Conservation (phyloP, 257 asterid species). For the Przewalskia tangutica region DNA sequence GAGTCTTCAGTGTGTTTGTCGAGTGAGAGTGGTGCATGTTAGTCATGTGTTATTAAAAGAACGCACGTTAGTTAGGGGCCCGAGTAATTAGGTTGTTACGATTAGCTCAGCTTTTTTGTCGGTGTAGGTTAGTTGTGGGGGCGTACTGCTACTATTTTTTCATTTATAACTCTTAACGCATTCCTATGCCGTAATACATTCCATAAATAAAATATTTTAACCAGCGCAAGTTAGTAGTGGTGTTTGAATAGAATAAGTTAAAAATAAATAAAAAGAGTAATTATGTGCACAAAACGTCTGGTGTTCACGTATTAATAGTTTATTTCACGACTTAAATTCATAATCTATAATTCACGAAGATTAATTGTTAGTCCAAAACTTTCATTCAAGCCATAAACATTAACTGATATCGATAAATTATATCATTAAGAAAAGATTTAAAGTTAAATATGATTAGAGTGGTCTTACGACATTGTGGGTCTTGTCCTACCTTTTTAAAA, state of each 20-base stretch:
- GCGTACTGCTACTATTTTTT: too few relatives aligned
- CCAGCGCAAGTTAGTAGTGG: not conserved
- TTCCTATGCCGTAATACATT: not conserved
- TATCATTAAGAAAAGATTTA: not conserved
- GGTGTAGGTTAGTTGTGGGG: not conserved
- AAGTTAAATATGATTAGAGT: too few relatives aligned
- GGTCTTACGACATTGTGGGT: not conserved
- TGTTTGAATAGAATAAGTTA: too few relatives aligned
- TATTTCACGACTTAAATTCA: not conserved
- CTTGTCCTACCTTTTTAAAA: not conserved
- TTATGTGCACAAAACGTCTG: too few relatives aligned
- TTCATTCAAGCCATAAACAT: not conserved
- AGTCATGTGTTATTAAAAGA: not conserved
- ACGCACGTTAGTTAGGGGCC: conserved; percentile 13
- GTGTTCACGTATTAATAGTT: not conserved
- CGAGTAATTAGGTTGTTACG: conserved; percentile 23
- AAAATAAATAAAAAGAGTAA: too few relatives aligned
- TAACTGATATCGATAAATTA: not conserved
- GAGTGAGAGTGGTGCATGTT: conserved; percentile 1
- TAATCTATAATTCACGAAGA: not conserved
- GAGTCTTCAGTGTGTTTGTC: not conserved
- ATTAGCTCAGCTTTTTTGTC: conserved; percentile 15
- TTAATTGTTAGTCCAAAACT: not conserved
- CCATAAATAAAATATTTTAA: not conserved
- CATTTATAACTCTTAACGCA: not conserved